A percentile compares a stretch with the other conserved stretches of the same genome.
These are phyloP conservation scores for Furculomyces boomerangus DNA, from an alignment of 371 early-diverging fungal genomes.

Conservation along the genomic window DNA sequence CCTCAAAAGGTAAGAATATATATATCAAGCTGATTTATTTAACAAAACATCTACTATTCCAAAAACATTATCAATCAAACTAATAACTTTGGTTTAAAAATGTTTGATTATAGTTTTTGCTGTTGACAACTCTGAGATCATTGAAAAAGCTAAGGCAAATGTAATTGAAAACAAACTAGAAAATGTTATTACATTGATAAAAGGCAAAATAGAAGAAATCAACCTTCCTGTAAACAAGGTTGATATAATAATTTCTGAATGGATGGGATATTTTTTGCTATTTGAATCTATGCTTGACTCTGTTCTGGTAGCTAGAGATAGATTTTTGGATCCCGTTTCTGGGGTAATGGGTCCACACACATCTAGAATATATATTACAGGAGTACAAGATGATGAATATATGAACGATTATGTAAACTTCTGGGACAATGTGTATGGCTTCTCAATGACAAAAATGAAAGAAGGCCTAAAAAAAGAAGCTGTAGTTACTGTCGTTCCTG, in stretches of 20 bases:
- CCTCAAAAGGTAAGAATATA: slow-evolving; percentile 42
- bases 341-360: slow-evolving; percentile 81
- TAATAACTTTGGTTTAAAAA: background rate
- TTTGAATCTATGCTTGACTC: slow-evolving; percentile 97
- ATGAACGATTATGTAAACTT: slow-evolving; percentile 72
- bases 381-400: slow-evolving; percentile 81
- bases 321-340: slow-evolving; percentile 48
- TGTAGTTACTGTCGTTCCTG: slow-evolving; percentile 70
- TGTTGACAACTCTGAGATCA: slow-evolving; percentile 94
- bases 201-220: slow-evolving; percentile 91
- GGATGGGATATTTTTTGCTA: slow-evolving; percentile 98
- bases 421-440: slow-evolving; percentile 86
- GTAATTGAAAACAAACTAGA: slow-evolving; percentile 70
- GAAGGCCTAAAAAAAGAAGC: slow-evolving; percentile 59
- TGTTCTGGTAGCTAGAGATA: slow-evolving; percentile 86
- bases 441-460: slow-evolving; percentile 83
- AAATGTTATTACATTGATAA: slow-evolving; percentile 63
- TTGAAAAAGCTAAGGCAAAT: slow-evolving; percentile 74
- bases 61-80: background rate
- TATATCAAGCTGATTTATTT: background rate
- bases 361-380: slow-evolving; percentile 76
- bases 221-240: slow-evolving; percentile 73
- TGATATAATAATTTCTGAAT: slow-evolving; percentile 92
- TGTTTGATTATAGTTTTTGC: slow-evolving; percentile 33
- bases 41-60: background rate